Percentiles rank a stretch among this genome's conserved stretches.
phyloP scores from a whole-genome alignment of 768 basidiomycete genomes.

The Clathrus columnatus region DNA sequence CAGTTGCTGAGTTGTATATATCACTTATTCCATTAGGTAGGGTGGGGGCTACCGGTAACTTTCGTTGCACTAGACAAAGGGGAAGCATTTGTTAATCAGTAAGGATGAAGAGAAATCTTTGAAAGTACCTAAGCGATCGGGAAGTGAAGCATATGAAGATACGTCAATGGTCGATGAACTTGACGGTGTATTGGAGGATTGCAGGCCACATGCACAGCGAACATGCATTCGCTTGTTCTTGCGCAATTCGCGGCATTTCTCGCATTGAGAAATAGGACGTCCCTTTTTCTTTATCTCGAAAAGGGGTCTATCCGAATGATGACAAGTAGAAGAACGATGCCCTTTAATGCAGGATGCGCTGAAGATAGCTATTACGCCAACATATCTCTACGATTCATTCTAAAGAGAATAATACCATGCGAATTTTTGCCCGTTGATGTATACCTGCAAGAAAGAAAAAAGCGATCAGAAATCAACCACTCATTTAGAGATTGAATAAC shows the following conservation, averaged over 20 bases:
- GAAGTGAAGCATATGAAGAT: neutral
- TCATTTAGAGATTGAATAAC: neutral
- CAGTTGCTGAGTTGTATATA: conserved; percentile 16
- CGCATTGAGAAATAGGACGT: conserved; percentile 84
- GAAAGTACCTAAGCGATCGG: neutral
- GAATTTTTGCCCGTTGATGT: conserved; percentile 62
- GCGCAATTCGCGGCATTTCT: conserved; percentile 72
- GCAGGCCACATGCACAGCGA: conserved; percentile 59
- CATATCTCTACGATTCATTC: conserved; percentile 1
- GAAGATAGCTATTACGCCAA: conserved; percentile 11
- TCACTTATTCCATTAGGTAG: conserved; percentile 69
- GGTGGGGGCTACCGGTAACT: conserved; percentile 61
- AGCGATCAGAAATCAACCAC: neutral
- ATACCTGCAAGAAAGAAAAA: conserved; percentile 36
- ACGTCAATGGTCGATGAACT: neutral
- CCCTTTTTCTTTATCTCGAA: conserved; percentile 94
- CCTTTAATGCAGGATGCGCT: conserved; percentile 94
- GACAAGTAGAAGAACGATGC: conserved; percentile 83
- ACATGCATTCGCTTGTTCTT: conserved; percentile 76
- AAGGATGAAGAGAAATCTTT: neutral
- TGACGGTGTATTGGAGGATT: neutral
- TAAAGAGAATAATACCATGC: conserved; percentile 47
- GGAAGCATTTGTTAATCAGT: too few relatives aligned
- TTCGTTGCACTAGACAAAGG: conserved; percentile 54
- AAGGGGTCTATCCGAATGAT: conserved; percentile 80